Conservation (phyloP, 768 basidiomycete genomes). For the Podaxis sp. region DNA sequence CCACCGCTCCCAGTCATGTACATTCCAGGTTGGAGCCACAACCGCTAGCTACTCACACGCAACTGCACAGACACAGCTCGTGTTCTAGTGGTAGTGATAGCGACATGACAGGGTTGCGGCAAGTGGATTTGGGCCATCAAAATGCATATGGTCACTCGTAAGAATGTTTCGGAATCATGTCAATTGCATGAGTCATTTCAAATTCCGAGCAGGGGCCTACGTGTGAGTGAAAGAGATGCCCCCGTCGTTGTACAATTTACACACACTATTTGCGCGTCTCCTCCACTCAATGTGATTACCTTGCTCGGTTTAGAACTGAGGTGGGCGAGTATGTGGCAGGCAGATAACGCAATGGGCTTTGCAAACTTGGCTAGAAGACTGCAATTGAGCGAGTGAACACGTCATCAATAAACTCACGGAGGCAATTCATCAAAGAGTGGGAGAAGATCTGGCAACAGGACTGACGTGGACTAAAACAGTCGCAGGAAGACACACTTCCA, state of each 20-base stretch:
- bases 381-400: not conserved
- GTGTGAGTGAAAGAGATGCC: not conserved
- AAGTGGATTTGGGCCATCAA: slow-evolving; percentile 5
- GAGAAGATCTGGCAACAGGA: not conserved
- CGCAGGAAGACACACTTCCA: not conserved
- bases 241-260: not conserved
- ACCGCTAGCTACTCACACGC: not conserved
- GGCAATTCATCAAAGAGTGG: not conserved
- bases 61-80: not conserved
- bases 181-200: not conserved
- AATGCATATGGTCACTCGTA: not conserved
- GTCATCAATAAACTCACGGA: slow-evolving; percentile 3
- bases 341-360: not conserved
- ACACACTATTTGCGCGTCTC: not conserved
- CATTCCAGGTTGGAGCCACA: not conserved
- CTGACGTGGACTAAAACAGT: slow-evolving; percentile 3
- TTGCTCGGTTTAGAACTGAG: not conserved
- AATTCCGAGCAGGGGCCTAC: not conserved
- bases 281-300: not conserved
- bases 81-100: slow-evolving; percentile 15
- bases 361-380: not conserved
- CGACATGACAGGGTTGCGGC: slow-evolving; percentile 10
- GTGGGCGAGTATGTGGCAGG: not conserved
- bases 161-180: slow-evolving; percentile 2
- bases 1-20: not conserved